Evolutionary conservation across 2,329 filamentous ascomycete species (phyloP).

Genomic region (Fusarium cyanostomum): DNA sequence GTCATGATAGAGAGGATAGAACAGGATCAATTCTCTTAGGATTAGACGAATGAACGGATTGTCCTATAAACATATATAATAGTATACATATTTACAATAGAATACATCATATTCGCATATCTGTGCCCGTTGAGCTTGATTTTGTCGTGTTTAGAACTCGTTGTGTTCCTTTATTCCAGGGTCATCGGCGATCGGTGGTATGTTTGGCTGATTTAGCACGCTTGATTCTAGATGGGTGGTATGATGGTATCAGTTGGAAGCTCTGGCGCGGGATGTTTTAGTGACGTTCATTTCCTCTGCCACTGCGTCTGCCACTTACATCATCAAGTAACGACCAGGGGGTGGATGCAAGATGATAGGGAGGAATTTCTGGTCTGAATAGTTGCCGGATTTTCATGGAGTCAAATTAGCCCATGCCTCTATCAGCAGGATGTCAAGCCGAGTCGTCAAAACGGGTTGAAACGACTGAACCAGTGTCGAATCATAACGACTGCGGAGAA

Average conservation of each 20-base stretch:
- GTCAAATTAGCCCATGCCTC: not conserved
- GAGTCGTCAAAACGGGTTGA: constrained; percentile 5
- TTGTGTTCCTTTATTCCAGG: not conserved
- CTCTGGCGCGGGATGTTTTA: constrained; percentile 14
- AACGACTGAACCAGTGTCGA: too few relatives aligned
- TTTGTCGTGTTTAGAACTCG: too few relatives aligned
- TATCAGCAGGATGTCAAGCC: not conserved
- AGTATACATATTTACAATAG: constrained; percentile 22
- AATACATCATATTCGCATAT: not conserved
- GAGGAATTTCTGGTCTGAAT: too few relatives aligned
- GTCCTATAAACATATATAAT: constrained; percentile 36
- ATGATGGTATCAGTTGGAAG: too few relatives aligned
- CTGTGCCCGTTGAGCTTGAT: not conserved
- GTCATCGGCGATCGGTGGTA: not conserved
- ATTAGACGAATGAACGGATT: constrained; percentile 44
- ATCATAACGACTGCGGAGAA: not conserved
- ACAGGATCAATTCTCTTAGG: constrained; percentile 33
- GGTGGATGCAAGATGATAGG: not conserved
- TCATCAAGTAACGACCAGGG: constrained; percentile 13
- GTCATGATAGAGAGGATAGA: constrained; percentile 43
- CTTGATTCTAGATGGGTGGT: not conserved
- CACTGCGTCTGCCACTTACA: constrained; percentile 25
- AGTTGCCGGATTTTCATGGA: too few relatives aligned
- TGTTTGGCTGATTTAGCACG: constrained; percentile 1
- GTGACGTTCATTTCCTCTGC: constrained; percentile 19